phyloP scores from a whole-genome alignment of 2,329 filamentous ascomycete species.

The Calonectria henricotiae region DNA sequence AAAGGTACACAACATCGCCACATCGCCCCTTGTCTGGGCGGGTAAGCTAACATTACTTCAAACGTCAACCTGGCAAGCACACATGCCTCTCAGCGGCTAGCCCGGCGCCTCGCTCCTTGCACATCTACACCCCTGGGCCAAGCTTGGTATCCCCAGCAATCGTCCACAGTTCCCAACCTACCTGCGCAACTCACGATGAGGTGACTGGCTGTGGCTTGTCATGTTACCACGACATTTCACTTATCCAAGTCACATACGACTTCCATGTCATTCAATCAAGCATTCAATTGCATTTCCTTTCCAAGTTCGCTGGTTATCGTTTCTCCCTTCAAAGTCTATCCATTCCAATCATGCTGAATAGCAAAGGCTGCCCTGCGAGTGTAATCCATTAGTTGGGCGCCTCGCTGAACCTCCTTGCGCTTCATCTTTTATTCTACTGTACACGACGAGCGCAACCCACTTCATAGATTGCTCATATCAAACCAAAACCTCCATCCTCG shows the following conservation, averaged over 20 bases:
- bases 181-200: background rate
- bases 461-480: conserved; percentile 36
- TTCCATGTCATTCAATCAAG: too few species aligned
- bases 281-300: background rate
- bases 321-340: conserved; percentile 15
- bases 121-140: background rate
- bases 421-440: conserved; percentile 47
- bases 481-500: conserved; percentile 22
- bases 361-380: conserved; percentile 12
- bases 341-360: conserved; percentile 16
- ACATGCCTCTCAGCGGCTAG: conserved; percentile 27
- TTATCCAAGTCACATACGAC: background rate
- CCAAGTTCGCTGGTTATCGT: background rate
- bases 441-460: conserved; percentile 41
- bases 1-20: too few species aligned
- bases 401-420: conserved; percentile 32
- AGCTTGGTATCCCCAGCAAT: background rate
- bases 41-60: too few species aligned
- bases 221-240: background rate
- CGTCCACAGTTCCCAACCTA: background rate
- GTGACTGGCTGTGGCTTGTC: background rate
- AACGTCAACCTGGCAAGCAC: background rate
- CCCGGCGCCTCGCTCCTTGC: conserved; percentile 9
- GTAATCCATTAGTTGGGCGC: conserved; percentile 37
- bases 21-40: too few species aligned